A percentile compares a stretch with the other conserved stretches of the same genome.
phyloP scores from a whole-genome alignment of 2,329 filamentous ascomycete species.

The Botrytis deweyae region DNA sequence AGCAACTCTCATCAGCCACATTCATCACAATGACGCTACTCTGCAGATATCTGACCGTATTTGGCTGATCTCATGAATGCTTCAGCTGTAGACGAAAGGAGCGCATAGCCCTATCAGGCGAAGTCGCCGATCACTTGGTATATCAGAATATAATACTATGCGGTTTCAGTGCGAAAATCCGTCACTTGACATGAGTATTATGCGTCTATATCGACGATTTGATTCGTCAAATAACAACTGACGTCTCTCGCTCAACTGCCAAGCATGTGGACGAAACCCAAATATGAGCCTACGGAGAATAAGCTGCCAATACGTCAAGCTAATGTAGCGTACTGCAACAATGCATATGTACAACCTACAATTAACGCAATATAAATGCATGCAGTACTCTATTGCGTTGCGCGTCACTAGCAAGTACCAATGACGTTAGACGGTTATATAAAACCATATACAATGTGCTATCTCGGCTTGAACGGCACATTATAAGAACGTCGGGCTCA shows the following conservation, averaged over 20 bases:
- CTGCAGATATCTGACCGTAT: not conserved
- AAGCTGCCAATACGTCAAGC: conserved; percentile 1
- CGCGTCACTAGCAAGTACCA: not conserved
- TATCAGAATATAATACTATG: not conserved
- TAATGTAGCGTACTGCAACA: not conserved
- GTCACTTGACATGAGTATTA: not conserved
- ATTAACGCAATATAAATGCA: not conserved
- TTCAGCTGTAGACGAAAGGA: not conserved
- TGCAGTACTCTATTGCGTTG: not conserved
- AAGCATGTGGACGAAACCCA: not conserved
- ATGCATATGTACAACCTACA: not conserved
- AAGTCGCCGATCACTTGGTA: not conserved
- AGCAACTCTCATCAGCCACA: not conserved
- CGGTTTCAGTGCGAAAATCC: not conserved
- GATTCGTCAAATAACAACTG: not conserved
- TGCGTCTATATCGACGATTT: not conserved
- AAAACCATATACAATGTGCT: not conserved
- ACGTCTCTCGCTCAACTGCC: not conserved
- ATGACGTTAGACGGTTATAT: not conserved
- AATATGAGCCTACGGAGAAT: conserved; percentile 7
- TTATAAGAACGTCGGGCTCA: not conserved
- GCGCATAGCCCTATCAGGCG: not conserved
- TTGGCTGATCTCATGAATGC: not conserved
- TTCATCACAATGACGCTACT: not conserved
- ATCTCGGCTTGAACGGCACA: not conserved